A percentile compares a stretch with the other conserved stretches of the same genome.
Evolutionary conservation across 1,284 basidiomycete genomes (phyloP).

Genomic region (Spongiforma sp.): DNA sequence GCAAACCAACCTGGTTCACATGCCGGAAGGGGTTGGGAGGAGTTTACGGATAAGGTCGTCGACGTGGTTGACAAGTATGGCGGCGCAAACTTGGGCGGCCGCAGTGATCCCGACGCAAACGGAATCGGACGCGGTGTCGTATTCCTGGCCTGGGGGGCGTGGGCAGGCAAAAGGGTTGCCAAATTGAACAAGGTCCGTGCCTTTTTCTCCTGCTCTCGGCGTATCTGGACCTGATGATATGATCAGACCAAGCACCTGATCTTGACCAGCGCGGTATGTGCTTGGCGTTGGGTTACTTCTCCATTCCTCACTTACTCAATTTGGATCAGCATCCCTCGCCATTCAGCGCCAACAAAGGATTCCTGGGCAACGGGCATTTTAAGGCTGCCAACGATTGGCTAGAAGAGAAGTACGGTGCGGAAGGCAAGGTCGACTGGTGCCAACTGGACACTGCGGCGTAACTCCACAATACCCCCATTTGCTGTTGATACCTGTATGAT

Average conservation of each 20-base stretch:
- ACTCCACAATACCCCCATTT: constrained; percentile 30
- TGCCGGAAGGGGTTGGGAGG: constrained; percentile 86
- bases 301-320: constrained; percentile 28
- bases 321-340: constrained; percentile 78
- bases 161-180: constrained; percentile 85
- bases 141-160: constrained; percentile 91
- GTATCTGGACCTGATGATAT: constrained; percentile 26
- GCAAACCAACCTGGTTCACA: constrained; percentile 83
- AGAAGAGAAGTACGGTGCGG: constrained; percentile 71
- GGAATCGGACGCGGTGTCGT: constrained; percentile 77
- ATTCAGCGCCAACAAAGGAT: constrained; percentile 81
- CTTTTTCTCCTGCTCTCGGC: constrained; percentile 13
- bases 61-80: constrained; percentile 77
- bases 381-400: constrained; percentile 87
- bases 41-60: constrained; percentile 76
- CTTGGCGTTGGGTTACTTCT: constrained; percentile 15
- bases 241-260: constrained; percentile 84
- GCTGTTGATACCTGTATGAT: constrained; percentile 28
- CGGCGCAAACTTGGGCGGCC: constrained; percentile 66
- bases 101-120: constrained; percentile 44
- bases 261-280: constrained; percentile 75
- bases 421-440: constrained; percentile 81
- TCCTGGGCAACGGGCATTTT: constrained; percentile 94
- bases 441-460: constrained; percentile 43
- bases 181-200: constrained; percentile 75